Evolutionary conservation across 177 flowering plant species (phyloP), one percentile per base, ranked within the genome.

Genomic region (Vitis hybrid): DNA sequence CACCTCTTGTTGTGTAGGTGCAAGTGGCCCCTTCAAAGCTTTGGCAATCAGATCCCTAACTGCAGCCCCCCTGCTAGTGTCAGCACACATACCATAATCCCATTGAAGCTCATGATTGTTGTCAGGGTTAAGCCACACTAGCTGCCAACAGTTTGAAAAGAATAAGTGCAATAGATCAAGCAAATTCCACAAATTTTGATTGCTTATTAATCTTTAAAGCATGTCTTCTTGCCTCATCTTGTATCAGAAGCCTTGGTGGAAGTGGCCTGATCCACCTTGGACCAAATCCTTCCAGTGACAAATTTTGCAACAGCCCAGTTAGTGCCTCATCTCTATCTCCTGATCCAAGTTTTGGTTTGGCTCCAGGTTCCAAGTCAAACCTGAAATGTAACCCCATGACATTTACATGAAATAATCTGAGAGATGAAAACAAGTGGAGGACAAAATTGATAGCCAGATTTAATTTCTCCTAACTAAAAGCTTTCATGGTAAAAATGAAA

Each of bases 31-130:
- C 76, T 89, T 91, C 74, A 94, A 72, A 18, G 99, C 97, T 82
- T 89, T 95, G 35, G 88, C 82, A 70, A 95, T 89, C 59, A 91
- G 81, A 83, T 92, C 97, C 74, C 95, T 87, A 64, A 93, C 86
- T 21, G 93, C 92, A 55, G 89, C 91, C 40, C 93, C 97, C 81
- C 88, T 87, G 75, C 95, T 95, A 52, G 95, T 90, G 78, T 95
- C 99, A 75, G 96, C 98, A 80, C 97, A 95, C 99, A 95, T 95
- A 19, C 91, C 90, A 79, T 88, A 81, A 78, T 95, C 99, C 99
- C 99, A 95, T 60, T 83, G 67, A 52, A 92, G 92, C 77, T 93
- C 98, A 78, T 93, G 97, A 75, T 81, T 87, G 74, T 86, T 91
- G 62, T 88, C 97, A 66, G 91, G 95, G 78, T 88, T 90, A 59